A percentile compares a stretch with the other conserved stretches of the same genome.
These are phyloP conservation scores for Anisogramma anomala DNA, from an alignment of 2,329 filamentous ascomycete species.

Conservation along the genomic window DNA sequence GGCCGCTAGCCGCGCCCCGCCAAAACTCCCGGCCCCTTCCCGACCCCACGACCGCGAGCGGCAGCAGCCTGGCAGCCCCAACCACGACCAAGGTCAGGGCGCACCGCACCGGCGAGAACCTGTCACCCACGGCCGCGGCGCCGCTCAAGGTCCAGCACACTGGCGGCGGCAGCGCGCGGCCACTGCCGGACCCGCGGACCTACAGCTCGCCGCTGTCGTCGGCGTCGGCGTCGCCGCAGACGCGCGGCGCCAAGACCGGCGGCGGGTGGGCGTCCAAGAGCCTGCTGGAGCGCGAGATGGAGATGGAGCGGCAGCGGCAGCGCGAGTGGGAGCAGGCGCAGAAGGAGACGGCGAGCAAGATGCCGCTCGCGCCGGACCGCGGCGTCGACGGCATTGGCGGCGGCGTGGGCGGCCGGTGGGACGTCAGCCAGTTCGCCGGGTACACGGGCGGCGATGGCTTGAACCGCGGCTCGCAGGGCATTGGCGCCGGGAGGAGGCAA, in stretches of 20 bases:
- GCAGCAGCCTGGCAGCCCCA: slow-evolving; percentile 15
- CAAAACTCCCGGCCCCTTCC: slow-evolving; percentile 29
- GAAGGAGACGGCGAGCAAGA: slow-evolving; percentile 42
- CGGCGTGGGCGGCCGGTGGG: slow-evolving; percentile 60
- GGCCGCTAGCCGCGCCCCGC: slow-evolving; percentile 19
- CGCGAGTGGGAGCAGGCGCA: slow-evolving; percentile 71
- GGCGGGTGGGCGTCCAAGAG: slow-evolving; percentile 56
- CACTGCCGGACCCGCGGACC: slow-evolving; percentile 39
- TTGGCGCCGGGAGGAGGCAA: slow-evolving; percentile 60
- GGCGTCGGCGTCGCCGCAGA: slow-evolving; percentile 16
- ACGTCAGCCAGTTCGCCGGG: slow-evolving; percentile 63
- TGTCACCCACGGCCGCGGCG: not conserved
- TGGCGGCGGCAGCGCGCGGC: slow-evolving; percentile 31
- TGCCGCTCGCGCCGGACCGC: slow-evolving; percentile 37
- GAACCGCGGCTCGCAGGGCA: slow-evolving; percentile 54
- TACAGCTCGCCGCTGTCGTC: slow-evolving; percentile 19
- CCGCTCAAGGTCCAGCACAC: slow-evolving; percentile 28
- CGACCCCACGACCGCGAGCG: slow-evolving; percentile 27
- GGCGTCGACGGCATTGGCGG: slow-evolving; percentile 52
- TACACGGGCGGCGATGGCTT: slow-evolving; percentile 66
- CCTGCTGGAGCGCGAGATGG: slow-evolving; percentile 69
- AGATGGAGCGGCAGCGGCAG: slow-evolving; percentile 64
- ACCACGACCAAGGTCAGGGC: slow-evolving; percentile 22
- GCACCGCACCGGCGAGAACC: slow-evolving; percentile 21
- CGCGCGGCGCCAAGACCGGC: slow-evolving; percentile 41